Evolutionary conservation across 768 basidiomycete species (phyloP), one percentile per base, ranked within the genome.

Genomic region (Glaciozyma martinii): DNA sequence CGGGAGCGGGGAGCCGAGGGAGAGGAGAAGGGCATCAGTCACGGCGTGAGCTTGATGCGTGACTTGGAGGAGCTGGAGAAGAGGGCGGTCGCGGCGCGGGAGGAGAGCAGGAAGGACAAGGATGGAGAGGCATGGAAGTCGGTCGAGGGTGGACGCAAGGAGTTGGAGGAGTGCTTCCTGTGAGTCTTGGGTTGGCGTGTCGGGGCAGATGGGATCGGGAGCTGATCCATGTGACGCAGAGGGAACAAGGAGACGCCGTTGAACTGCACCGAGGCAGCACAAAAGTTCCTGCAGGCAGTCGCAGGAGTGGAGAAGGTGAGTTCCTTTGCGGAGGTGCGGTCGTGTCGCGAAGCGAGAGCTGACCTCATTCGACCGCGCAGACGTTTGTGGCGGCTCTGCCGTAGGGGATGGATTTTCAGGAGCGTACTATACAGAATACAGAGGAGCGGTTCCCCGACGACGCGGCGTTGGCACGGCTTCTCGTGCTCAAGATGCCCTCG

Each of bases 111-210:
- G 56, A 75, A 79, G 21, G 80, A 83, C 50, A 81, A 80, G 66
- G 79, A 82, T 65, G 78, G 86, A 25, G 76, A 75, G 15, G 82
- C 83, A 52, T 67, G 71, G 68, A 57, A 54, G 43, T 80, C 80
- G 50, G 81, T 87, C 23, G 83, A 82, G 71, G 78, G 77, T n/a
- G 78, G 77, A 25, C 80, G 83, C 23, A 81, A 84, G 66, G 83
- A 81, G 27, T 81, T 90, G 42, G 79, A 83, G 4, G 79, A 82
- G n/a, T 92, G 90, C 76, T 91, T 90, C 79, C 82, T 76, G 90
- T 67, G 50, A 42, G 71, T 65, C 37, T 25, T 25, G 3, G 18
- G 12, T 62, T 46, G 29, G n/a, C 1, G 15, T 52, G 25, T 12
- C 6, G 8, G 50, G 6, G 25, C 9, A 16, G 50, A 25, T 6